Percentiles rank a stretch among this genome's conserved stretches.
Evolutionary conservation across 2,329 filamentous ascomycete species (phyloP).

Genomic region (Penicillium brasilianum): DNA sequence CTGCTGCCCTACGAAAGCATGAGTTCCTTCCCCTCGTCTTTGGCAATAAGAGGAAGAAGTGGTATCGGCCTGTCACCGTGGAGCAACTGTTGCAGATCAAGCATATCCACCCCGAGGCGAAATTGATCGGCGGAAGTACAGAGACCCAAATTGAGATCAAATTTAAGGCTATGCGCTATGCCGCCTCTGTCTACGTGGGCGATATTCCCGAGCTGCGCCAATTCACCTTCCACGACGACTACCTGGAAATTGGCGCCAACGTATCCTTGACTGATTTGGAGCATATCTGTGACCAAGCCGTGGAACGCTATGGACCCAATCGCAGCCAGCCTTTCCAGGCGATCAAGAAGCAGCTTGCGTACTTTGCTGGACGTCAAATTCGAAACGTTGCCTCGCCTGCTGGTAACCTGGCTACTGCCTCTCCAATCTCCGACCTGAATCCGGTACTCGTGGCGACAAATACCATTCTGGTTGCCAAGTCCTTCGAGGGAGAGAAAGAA

Average conservation of each 20-base stretch:
- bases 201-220: slow-evolving; percentile 89
- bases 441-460: slow-evolving; percentile 90
- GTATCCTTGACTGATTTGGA: slow-evolving; percentile 91
- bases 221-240: slow-evolving; percentile 77
- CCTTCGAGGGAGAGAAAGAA: slow-evolving; percentile 71
- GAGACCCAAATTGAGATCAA: slow-evolving; percentile 99
- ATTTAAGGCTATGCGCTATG: slow-evolving; percentile 93
- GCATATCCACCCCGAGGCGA: slow-evolving; percentile 78
- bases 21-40: slow-evolving; percentile 81
- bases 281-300: slow-evolving; percentile 76
- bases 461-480: slow-evolving; percentile 79
- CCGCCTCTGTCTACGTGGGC: slow-evolving; percentile 86
- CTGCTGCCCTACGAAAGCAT: slow-evolving; percentile 80
- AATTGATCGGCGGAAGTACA: slow-evolving; percentile 93
- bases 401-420: slow-evolving; percentile 91
- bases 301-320: slow-evolving; percentile 73
- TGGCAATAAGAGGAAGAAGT: slow-evolving; percentile 92
- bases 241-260: slow-evolving; percentile 92
- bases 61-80: slow-evolving; percentile 87
- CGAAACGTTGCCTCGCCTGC: slow-evolving; percentile 97
- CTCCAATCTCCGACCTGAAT: slow-evolving; percentile 94
- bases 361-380: slow-evolving; percentile 94
- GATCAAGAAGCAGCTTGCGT: slow-evolving; percentile 90
- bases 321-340: slow-evolving; percentile 83
- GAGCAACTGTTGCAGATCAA: slow-evolving; percentile 93